These are phyloP conservation scores for Trapa bicornis DNA, from an alignment of 345 rosid genomes.

Conservation along the genomic window DNA sequence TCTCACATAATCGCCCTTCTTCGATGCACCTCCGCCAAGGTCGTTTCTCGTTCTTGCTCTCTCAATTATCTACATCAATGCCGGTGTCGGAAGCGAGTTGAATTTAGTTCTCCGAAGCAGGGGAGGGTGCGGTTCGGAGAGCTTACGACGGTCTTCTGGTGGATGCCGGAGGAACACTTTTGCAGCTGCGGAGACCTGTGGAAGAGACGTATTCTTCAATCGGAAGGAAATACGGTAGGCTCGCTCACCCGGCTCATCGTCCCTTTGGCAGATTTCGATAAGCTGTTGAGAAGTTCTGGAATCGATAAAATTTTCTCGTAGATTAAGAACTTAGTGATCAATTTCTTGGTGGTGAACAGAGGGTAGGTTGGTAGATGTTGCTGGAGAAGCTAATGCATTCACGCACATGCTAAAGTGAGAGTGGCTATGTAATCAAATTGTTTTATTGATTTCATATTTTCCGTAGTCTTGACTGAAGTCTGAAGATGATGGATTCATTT, in stretches of 20 bases:
- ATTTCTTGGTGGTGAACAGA: background rate
- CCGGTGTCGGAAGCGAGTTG: background rate
- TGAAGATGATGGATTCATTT: background rate
- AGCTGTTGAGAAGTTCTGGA: too few relatives aligned
- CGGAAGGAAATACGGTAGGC: constrained; percentile 65
- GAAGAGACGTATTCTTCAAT: constrained; percentile 67
- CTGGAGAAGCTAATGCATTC: background rate
- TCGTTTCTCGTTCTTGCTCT: constrained; percentile 5
- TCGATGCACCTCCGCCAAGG: constrained; percentile 34
- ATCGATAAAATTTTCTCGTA: too few relatives aligned
- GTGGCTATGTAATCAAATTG: background rate
- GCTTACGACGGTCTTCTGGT: constrained; percentile 67
- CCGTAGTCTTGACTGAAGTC: background rate
- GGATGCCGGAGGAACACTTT: constrained; percentile 89
- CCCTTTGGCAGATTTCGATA: background rate
- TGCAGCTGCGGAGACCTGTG: constrained; percentile 66
- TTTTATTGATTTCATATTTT: background rate
- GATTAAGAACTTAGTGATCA: too few relatives aligned
- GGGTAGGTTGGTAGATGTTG: background rate
- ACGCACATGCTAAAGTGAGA: background rate
- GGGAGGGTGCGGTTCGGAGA: constrained; percentile 22
- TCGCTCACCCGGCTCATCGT: constrained; percentile 4
- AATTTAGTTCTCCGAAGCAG: constrained; percentile 6
- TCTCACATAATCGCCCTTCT: constrained; percentile 18
- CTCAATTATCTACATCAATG: background rate